Evolutionary conservation across 306 rosid genomes (phyloP), one percentile per base, ranked within the genome.

Genomic region (Mucuna pruriens): DNA sequence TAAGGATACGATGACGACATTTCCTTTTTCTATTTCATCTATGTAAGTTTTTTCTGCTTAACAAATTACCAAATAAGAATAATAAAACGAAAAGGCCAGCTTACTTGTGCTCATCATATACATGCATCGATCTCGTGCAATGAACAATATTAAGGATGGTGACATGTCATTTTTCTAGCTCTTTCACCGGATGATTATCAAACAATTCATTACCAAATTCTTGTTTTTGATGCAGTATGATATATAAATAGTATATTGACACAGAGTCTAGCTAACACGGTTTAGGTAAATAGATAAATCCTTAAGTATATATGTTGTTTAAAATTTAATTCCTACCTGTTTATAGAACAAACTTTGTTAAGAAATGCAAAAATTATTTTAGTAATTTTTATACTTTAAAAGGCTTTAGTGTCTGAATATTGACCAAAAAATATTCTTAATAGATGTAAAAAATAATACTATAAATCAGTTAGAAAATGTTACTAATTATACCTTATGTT

Each of bases 1-100:
- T n/a, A n/a, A n/a, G n/a, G n/a, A n/a, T n/a, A n/a, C n/a, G 42
- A 79, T 33, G 22, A 19, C 31, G 79, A 51, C 57, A 44, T 74
- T 33, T 25, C 25, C 2, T 65, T 54, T 82, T 63, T 39, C 42
- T 61, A 61, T n/a, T n/a, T n/a, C n/a, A n/a, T n/a, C n/a, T n/a
- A n/a, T n/a, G n/a, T n/a, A 74, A 51, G 51, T 57, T 44, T 61
- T 31, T n/a, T 61, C 40, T 15, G 0, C n/a, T n/a, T n/a, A n/a
- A n/a, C n/a, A n/a, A n/a, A 40, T 62, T 62, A 31, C 69, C 23
- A 62, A 62, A 31, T 62, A 31, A 6, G 23, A 36, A 62, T 62
- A 7, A 62, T 29, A 29, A 29, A 31, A 62, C 42, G 6, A 62
- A 31, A 29, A 62, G 2, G 20, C 20, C 17, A 62, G 23, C 36